Percentiles rank a stretch among this genome's conserved stretches.
Conservation (phyloP, 805 yeast genomes). For the Grigorovia yakushimaensis region DNA sequence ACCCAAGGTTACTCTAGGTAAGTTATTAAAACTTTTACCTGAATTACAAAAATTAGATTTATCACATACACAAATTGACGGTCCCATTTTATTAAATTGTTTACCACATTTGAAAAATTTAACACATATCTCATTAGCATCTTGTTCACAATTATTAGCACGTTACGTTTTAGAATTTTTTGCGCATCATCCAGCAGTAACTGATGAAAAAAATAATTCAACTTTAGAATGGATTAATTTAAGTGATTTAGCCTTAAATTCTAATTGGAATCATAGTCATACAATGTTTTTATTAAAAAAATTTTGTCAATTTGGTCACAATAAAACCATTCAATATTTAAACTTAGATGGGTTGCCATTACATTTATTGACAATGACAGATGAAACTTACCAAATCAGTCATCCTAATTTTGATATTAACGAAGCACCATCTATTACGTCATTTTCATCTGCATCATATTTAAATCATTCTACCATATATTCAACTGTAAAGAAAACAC, state of each 20-base stretch:
- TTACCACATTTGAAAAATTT: slow-evolving; percentile 50
- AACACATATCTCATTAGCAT: slow-evolving; percentile 63
- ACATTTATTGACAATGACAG: slow-evolving; percentile 18
- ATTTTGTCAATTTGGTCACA: slow-evolving; percentile 30
- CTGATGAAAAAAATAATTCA: slow-evolving; percentile 30
- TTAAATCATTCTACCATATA: slow-evolving; percentile 1
- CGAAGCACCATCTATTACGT: background rate
- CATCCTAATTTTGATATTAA: slow-evolving; percentile 2
- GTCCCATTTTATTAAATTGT: slow-evolving; percentile 41
- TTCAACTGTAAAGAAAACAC: slow-evolving; percentile 10
- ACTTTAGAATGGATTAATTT: slow-evolving; percentile 57
- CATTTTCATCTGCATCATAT: background rate
- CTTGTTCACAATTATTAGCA: slow-evolving; percentile 60
- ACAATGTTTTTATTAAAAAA: slow-evolving; percentile 36
- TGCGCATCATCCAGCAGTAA: slow-evolving; percentile 57
- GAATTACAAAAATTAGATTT: slow-evolving; percentile 63
- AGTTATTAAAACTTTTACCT: slow-evolving; percentile 42
- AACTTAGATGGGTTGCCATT: slow-evolving; percentile 62
- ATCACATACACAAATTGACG: slow-evolving; percentile 69
- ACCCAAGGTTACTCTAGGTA: slow-evolving; percentile 41
- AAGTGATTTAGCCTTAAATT: slow-evolving; percentile 56
- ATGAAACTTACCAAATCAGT: background rate
- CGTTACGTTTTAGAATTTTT: slow-evolving; percentile 62
- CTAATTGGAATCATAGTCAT: slow-evolving; percentile 45
- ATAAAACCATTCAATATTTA: slow-evolving; percentile 33